These are phyloP conservation scores for Sporopachydermia quercuum DNA, from an alignment of 805 yeast genomes.

Conservation along the genomic window DNA sequence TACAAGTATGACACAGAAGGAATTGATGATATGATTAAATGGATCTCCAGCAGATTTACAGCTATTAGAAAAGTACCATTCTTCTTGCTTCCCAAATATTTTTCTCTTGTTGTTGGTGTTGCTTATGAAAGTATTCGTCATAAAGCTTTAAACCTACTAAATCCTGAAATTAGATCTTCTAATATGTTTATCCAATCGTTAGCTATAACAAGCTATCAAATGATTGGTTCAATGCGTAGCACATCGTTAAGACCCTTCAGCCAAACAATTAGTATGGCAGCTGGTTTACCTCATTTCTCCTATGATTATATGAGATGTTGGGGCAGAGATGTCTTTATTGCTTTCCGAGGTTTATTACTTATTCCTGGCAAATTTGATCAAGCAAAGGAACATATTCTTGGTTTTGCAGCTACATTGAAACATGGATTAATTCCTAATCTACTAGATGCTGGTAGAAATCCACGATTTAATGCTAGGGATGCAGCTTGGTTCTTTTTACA, in stretches of 20 bases:
- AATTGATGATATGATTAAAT: conserved; percentile 40
- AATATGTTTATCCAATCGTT: conserved; percentile 67
- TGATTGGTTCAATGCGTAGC: conserved; percentile 59
- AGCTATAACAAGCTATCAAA: conserved; percentile 72
- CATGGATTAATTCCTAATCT: conserved; percentile 93
- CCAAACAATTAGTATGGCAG: conserved; percentile 57
- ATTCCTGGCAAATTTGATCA: conserved; percentile 67
- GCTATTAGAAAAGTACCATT: conserved; percentile 57
- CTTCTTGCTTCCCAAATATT: conserved; percentile 74
- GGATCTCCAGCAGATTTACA: conserved; percentile 55
- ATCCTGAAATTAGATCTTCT: conserved; percentile 37
- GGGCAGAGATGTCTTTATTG: conserved; percentile 94
- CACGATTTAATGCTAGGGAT: conserved; percentile 91
- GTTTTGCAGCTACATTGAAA: conserved; percentile 80
- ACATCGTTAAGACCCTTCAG: conserved; percentile 61
- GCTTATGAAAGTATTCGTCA: conserved; percentile 73
- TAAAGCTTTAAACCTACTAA: conserved; percentile 45
- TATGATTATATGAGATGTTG: conserved; percentile 90
- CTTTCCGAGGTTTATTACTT: conserved; percentile 68
- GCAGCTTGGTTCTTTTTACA: conserved; percentile 94
- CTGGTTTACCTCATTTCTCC: conserved; percentile 92
- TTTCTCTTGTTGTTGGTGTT: conserved; percentile 66
- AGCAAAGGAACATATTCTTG: conserved; percentile 69
- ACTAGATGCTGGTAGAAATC: conserved; percentile 84
- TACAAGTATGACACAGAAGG: conserved; percentile 37